Base-by-base conservation (phyloP, 2,329 filamentous ascomycete genomes). In the Ceratocystiopsis brevicomis region DNA sequence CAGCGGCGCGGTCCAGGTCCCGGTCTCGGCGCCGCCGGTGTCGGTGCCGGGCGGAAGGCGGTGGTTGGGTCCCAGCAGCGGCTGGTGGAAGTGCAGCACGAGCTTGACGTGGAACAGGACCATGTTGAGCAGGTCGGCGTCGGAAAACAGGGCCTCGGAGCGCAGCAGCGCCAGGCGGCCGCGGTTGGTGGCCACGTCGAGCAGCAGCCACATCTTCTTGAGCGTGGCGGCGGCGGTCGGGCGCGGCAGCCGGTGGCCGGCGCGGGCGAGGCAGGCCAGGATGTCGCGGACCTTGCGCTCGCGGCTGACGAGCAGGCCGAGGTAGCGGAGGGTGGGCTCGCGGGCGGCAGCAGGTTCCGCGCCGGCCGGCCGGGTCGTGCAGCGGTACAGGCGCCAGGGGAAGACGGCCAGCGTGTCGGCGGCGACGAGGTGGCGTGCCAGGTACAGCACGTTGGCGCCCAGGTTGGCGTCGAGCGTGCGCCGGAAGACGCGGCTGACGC, bases 31-130 rank as follows among this genome's bases (percentile, higher is more conserved):
- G 36, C 10, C 10, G n/a, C 3, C n/a, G 36, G n/a, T 4, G 51
- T 17, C n/a, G 36, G 36, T 9, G 6, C 8, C 25, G 25, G 25
- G 25, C 25, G 25, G 10, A 4, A 30, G 25, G 25, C 25, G 6
- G 25, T 30, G 25, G 25, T 66, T 65, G 15, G 66, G 65, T 0
- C 69, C 71, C 40, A 66, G 65, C 19, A 73, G 54, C 0, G 81
- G 78, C 49, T 82, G 69, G 45, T 70, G 73, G 57, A 84, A 76
- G 43, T 67, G 65, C 70, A 86, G 74, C 53, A 74, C 68, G 15
- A 90, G 67, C 60, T 88, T 87, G 48, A 82, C 54, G 49, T 83
- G 62, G 61, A 88, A 77, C 46, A 78, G 57, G 38, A 76, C 71
- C 3, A 71, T 65, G 41, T 71, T 65, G 53, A 73, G 70, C 11